Evolutionary conservation across 2,329 filamentous ascomycete genomes (phyloP), one percentile per base, ranked within the genome.

Genomic region (Fusarium sp.): DNA sequence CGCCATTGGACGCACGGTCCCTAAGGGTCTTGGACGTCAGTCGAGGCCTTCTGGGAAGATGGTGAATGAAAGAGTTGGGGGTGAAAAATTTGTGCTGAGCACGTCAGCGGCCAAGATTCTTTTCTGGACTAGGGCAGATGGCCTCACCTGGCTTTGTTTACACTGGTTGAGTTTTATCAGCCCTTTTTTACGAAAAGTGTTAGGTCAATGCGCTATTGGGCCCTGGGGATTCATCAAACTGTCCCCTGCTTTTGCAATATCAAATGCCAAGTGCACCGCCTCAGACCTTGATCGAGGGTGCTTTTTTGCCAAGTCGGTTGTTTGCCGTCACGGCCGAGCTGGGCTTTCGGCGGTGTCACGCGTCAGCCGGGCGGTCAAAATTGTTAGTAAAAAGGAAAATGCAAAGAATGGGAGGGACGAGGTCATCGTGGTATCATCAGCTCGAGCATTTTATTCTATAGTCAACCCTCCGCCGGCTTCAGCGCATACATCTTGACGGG

Each of bases 401-500:
- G 29, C 8, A 29, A 29, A 29, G 25, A 47, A 18, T 27, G 25
- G 2, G 45, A 29, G 25, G 18, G 40, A 2, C 25, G 25, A 52
- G 25, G 11, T 52, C 47, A 52, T 52, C 16, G 10, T 52, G 25
- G 47, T 52, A 29, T 52, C 20, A 57, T 36, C 18, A 54, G 50
- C 29, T 56, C 31, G 29, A n/a, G 27, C 27, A 20, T 52, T 31
- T 56, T n/a, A 18, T 16, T 33, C 31, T 29, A 25, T 31, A 6
- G 16, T 57, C 20, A 57, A 6, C 47, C 18, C 18, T 20, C 31
- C n/a, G 72, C 66, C 0, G 91, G 90, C 76, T 89, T 90, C 76
- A 97, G 82, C 2, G 94, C 95, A 83, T 95, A 98, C 81, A 92
- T 93, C 77, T 90, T 89, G 20, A 98, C 92, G 0, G 94, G 93